Evolutionary conservation across 768 basidiomycete genomes (phyloP).

Genomic region (Strobilomyces echinocephalus): DNA sequence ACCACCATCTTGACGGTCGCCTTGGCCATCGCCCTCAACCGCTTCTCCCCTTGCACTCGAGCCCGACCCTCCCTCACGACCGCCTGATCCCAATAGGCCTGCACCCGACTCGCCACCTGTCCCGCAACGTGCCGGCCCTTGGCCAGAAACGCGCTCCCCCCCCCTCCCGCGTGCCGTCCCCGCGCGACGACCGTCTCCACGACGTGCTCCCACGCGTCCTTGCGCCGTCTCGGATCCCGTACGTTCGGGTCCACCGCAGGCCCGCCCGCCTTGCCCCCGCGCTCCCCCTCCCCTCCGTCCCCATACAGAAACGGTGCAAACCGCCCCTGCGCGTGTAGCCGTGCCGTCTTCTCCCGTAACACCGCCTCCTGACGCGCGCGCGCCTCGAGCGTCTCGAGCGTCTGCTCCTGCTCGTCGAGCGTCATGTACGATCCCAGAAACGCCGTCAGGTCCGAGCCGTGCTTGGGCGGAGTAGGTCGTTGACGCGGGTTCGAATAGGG

Average conservation of each 20-base stretch:
- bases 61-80: conserved; percentile 59
- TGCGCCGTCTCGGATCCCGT: conserved; percentile 24
- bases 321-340: conserved; percentile 45
- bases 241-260: conserved; percentile 13
- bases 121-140: conserved; percentile 43
- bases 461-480: conserved; percentile 48
- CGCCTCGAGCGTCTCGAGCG: conserved; percentile 33
- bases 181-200: conserved; percentile 41
- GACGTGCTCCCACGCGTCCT: conserved; percentile 58
- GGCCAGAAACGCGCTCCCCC: conserved; percentile 4
- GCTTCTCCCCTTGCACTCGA: conserved; percentile 58
- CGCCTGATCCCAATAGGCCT: conserved; percentile 70
- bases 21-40: conserved; percentile 63
- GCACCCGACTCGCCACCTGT: conserved; percentile 59
- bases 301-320: conserved; percentile 38
- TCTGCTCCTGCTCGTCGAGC: conserved; percentile 47
- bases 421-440: conserved; percentile 62
- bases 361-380: conserved; percentile 41
- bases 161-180: conserved; percentile 14
- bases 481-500: conserved; percentile 64
- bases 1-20: conserved; percentile 65
- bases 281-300: conserved; percentile 3
- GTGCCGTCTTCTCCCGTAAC: conserved; percentile 40
- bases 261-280: no score
- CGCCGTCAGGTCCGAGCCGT: conserved; percentile 48